Percentiles rank a stretch among this genome's conserved stretches.
Evolutionary conservation across 306 rosid species (phyloP).

Genomic region (cucumber (Cucumis sativus)): Cucumber_9930_V3 NC_026656.2:2639501-2640000

Average conservation of each 20-base stretch:
- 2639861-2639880: conserved; percentile 12
- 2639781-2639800: no score
- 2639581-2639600: not conserved
- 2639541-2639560: conserved; percentile 18
- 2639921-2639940: not conserved
- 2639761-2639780: no score
- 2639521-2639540: not conserved
- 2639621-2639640: conserved; percentile 9
- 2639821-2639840: not conserved
- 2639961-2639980: not conserved
- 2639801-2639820: no score
- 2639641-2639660: not conserved
- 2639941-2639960: not conserved
- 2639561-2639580: conserved; percentile 13
- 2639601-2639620: not conserved
- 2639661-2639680: not conserved
- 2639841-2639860: conserved; percentile 15
- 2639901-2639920: not conserved
- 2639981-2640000: not conserved
- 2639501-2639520: not conserved
- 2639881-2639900: conserved; percentile 8
- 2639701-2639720: no score
- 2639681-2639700: no score
- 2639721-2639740: no score
- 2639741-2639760: no score